Conservation (phyloP, 805 yeast genomes). For the Ogataea minuta region DNA sequence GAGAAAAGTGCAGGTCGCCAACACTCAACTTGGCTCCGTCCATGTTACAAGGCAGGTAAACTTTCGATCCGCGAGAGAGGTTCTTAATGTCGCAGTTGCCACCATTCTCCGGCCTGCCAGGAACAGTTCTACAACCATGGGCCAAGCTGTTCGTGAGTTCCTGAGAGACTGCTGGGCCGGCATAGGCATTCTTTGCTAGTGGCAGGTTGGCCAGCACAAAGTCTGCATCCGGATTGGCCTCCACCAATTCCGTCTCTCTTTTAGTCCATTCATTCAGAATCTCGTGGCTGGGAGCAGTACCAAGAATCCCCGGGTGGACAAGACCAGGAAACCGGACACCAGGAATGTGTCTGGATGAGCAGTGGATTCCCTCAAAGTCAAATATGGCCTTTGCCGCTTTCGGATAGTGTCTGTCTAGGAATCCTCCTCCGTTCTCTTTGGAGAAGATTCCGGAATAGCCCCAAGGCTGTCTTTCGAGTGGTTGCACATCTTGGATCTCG, state of each 20-base stretch:
- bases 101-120: slow-evolving; percentile 53
- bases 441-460: slow-evolving; percentile 51
- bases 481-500: slow-evolving; percentile 51
- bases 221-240: slow-evolving; percentile 35
- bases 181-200: slow-evolving; percentile 35
- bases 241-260: slow-evolving; percentile 40
- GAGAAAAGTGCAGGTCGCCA: slow-evolving; percentile 51
- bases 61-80: slow-evolving; percentile 47
- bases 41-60: slow-evolving; percentile 47
- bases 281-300: slow-evolving; percentile 47
- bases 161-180: slow-evolving; percentile 37
- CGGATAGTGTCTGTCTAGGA: slow-evolving; percentile 47
- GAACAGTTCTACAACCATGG: slow-evolving; percentile 52
- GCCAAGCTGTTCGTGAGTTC: slow-evolving; percentile 32
- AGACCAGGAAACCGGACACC: slow-evolving; percentile 49
- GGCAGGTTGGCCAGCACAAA: slow-evolving; percentile 42
- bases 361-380: slow-evolving; percentile 51
- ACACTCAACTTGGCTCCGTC: slow-evolving; percentile 46
- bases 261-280: slow-evolving; percentile 44
- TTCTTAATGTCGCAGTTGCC: slow-evolving; percentile 55
- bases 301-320: slow-evolving; percentile 51
- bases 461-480: slow-evolving; percentile 52
- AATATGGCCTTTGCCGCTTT: slow-evolving; percentile 51
- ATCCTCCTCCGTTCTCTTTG: slow-evolving; percentile 50
- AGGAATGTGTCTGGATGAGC: slow-evolving; percentile 50